Conservation (phyloP, 805 yeast genomes). For the Yarrowia sp. region DNA sequence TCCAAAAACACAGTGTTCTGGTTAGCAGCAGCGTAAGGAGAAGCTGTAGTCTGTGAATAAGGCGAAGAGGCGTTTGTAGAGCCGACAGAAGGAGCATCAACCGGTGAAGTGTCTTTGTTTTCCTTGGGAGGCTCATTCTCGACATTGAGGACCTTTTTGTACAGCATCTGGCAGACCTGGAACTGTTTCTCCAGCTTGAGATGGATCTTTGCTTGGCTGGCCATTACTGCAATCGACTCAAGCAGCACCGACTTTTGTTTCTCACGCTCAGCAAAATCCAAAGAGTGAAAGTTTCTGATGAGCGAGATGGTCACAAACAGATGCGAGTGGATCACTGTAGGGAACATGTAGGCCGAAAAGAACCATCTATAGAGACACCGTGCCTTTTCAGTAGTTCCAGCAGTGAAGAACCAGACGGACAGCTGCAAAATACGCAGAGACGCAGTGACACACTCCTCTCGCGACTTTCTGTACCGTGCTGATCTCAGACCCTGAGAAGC, state of each 20-base stretch:
- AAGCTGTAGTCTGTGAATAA: not conserved
- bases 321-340: slow-evolving; percentile 27
- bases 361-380: slow-evolving; percentile 26
- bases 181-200: slow-evolving; percentile 13
- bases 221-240: slow-evolving; percentile 9
- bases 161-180: slow-evolving; percentile 20
- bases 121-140: slow-evolving; percentile 21
- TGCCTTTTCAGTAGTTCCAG: not conserved
- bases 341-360: slow-evolving; percentile 10
- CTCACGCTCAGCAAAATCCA: slow-evolving; percentile 8
- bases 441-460: slow-evolving; percentile 26
- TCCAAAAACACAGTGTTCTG: slow-evolving; percentile 17
- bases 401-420: slow-evolving; percentile 24
- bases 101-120: not conserved
- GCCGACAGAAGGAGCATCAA: not conserved
- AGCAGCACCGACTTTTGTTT: slow-evolving; percentile 2
- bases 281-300: slow-evolving; percentile 12
- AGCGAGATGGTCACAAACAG: slow-evolving; percentile 24
- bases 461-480: slow-evolving; percentile 22
- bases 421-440: slow-evolving; percentile 18
- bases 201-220: slow-evolving; percentile 16
- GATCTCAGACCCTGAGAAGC: slow-evolving; percentile 26
- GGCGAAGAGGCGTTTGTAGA: slow-evolving; percentile 8
- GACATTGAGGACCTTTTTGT: slow-evolving; percentile 17
- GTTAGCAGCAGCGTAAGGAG: slow-evolving; percentile 23